These are phyloP conservation scores for Ogataea naganishii DNA, from an alignment of 805 yeast species.

Conservation along the genomic window DNA sequence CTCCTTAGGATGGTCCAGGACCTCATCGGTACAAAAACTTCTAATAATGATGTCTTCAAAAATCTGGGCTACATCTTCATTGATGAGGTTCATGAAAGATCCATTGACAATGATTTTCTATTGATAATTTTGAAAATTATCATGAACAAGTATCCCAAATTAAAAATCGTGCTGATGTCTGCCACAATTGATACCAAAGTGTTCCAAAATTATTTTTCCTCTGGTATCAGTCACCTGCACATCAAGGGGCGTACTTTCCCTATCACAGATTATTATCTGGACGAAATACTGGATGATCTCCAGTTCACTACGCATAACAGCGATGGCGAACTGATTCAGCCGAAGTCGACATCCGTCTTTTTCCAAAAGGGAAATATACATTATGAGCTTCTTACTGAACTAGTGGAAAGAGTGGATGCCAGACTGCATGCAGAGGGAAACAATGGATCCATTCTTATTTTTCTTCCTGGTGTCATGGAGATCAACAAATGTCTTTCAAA, in stretches of 20 bases:
- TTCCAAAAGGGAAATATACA: constrained; percentile 64
- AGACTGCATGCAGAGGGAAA: constrained; percentile 31
- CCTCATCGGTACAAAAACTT: constrained; percentile 20
- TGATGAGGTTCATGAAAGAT: constrained; percentile 96
- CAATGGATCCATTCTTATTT: constrained; percentile 72
- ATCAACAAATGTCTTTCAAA: constrained; percentile 47
- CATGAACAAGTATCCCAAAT: constrained; percentile 36
- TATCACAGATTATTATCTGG: constrained; percentile 67
- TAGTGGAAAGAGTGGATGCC: constrained; percentile 46
- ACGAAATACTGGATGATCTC: constrained; percentile 47
- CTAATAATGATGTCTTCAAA: constrained; percentile 26
- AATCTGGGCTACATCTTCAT: constrained; percentile 64
- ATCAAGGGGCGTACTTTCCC: constrained; percentile 94
- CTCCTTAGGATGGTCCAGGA: constrained; percentile 75
- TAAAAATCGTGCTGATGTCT: constrained; percentile 80
- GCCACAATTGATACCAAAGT: constrained; percentile 77
- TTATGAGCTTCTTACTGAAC: constrained; percentile 56
- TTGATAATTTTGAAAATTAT: constrained; percentile 67
- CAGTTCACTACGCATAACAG: constrained; percentile 32
- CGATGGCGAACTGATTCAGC: constrained; percentile 32
- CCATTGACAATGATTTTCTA: constrained; percentile 82
- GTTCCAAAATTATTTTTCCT: constrained; percentile 59
- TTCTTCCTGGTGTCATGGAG: constrained; percentile 88
- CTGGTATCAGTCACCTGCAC: constrained; percentile 56
- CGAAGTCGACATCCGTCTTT: constrained; percentile 57